Evolutionary conservation across 164 flowering plant genomes (phyloP), one percentile per base, ranked within the genome.

Genomic region (Stephania japonica): DNA sequence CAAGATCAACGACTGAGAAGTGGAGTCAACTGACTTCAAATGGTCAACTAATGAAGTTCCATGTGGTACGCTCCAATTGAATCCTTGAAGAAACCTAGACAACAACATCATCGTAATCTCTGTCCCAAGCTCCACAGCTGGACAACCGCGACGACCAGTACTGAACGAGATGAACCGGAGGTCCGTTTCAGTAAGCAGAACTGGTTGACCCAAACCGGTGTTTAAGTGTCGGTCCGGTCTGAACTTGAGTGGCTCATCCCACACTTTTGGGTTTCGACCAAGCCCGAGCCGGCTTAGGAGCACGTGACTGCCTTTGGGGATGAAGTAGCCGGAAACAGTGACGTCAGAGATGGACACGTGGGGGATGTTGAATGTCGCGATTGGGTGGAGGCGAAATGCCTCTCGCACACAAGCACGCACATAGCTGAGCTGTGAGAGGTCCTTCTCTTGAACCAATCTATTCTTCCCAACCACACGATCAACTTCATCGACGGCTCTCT

Each of bases 211-310:
- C 12, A 67, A 71, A 8, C 67, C 50, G 50, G 10, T 13, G 12
- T 44, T 76, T 12, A 85, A 70, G 70, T 85, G 87, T 1, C 88
- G 84, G 41, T 85, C 84, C 0, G 89, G 91, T 13, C 80, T 79
- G 82, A 78, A 87, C 72, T 42, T 75, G 12, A 79, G 77, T 0
- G 83, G 83, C 12, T 81, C 79, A 10, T 76, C 77, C 83, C 83
- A 81, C 7, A 76, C 76, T 10, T 76, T 65, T 38, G 81, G 81
- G 73, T 81, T 76, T 6, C 81, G 77, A 10, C 79, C 81, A 4
- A 81, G 75, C n/a, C 78, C 75, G 0, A 50, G n/a, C 11, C 81
- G 68, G 11, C 78, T 79, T 21, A 81, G 50, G 5, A 81, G 23
- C 62, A 81, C 72, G 1, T 76, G 77, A 41, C 79, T 78, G 5